Conservation (phyloP, 1,284 basidiomycete species). For the Moesziomyces antarcticus region DNA sequence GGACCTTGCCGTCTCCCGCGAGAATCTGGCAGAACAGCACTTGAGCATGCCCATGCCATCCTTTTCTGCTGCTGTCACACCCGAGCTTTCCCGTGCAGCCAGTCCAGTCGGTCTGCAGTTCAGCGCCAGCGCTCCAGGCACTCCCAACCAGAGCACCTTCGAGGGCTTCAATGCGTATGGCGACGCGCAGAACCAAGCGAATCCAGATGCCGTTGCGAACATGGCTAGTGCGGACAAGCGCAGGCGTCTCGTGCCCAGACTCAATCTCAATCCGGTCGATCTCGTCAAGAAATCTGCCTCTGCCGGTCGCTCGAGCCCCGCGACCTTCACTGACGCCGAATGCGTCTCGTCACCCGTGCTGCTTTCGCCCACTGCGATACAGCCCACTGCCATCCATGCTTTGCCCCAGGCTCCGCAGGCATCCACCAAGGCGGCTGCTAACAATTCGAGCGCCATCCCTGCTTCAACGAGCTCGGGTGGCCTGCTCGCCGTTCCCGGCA, state of each 20-base stretch:
- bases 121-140: constrained; percentile 38
- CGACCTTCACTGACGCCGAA: constrained; percentile 18
- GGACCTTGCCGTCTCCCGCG: constrained; percentile 21
- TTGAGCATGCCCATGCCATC: constrained; percentile 18
- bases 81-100: constrained; percentile 43
- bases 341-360: constrained; percentile 35
- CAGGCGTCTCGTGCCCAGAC: constrained; percentile 26
- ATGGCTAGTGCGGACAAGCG: constrained; percentile 18
- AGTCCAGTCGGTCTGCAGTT: constrained; percentile 33
- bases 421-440: not conserved
- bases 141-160: constrained; percentile 38
- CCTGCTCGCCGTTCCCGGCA: constrained; percentile 27
- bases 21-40: constrained; percentile 12
- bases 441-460: not conserved
- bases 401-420: constrained; percentile 1
- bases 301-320: constrained; percentile 29
- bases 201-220: constrained; percentile 1
- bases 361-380: constrained; percentile 22
- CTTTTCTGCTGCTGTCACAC: constrained; percentile 34
- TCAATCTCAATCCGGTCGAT: constrained; percentile 33
- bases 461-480: constrained; percentile 17
- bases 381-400: constrained; percentile 8
- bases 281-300: constrained; percentile 20
- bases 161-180: constrained; percentile 14
- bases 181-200: constrained; percentile 2